Evolutionary conservation across 2,329 filamentous ascomycete genomes (phyloP).

Genomic region (Tolypocladium pustulatum): DNA sequence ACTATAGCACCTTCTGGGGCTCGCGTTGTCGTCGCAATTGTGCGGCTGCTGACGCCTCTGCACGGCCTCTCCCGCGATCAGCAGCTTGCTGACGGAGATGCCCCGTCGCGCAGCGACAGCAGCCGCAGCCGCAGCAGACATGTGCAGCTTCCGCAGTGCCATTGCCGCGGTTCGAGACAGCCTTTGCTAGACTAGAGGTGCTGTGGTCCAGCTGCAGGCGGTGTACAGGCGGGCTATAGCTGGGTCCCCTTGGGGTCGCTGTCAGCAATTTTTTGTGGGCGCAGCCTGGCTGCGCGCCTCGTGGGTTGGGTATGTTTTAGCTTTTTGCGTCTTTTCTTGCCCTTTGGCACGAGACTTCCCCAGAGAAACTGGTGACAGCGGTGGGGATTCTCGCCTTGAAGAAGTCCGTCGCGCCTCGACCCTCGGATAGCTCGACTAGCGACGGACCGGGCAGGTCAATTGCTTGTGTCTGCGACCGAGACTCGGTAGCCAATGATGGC

Average conservation of each 20-base stretch:
- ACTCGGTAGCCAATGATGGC: background rate
- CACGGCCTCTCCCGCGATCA: background rate
- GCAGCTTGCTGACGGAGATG: background rate
- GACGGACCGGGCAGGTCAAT: slow-evolving; percentile 4
- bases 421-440: background rate
- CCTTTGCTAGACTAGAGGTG: background rate
- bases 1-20: background rate
- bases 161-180: slow-evolving; percentile 1
- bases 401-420: background rate
- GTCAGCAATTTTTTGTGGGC: background rate
- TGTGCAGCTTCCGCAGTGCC: slow-evolving; percentile 1
- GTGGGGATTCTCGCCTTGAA: background rate
- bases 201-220: background rate
- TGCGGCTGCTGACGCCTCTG: background rate
- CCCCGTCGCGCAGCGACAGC: slow-evolving; percentile 1
- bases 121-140: slow-evolving; percentile 1
- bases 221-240: background rate
- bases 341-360: background rate
- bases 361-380: background rate
- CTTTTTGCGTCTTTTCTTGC: background rate
- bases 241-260: background rate
- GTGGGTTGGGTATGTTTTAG: background rate
- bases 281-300: background rate
- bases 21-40: background rate
- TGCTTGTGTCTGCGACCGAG: background rate